Base-by-base conservation (phyloP, 352 stramenopile genomes). In the Plasmopara viticola region DNA sequence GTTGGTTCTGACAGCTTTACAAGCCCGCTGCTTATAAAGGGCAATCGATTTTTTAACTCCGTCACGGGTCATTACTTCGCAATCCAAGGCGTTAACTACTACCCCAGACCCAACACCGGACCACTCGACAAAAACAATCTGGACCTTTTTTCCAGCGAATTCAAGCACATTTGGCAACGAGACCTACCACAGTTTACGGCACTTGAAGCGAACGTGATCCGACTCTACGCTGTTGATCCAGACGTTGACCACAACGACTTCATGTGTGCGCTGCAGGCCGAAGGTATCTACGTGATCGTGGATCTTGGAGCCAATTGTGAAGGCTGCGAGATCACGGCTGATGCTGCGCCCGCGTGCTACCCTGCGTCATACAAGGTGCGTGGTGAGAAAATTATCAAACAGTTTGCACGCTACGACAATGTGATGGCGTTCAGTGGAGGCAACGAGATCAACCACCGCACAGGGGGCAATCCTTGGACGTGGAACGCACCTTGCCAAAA, bases 401-500 rank as follows among this genome's bases (percentile, higher is more conserved):
- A 82, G 37, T 95, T 95, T 60, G 49, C 82, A 17, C 81, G 86
- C 56, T 95, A 87, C 57, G 68, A 78, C 63, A 95, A 95, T 54
- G 73, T 87, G 8, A 56, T 95, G 31, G 77, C 59, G n/a, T 88
- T 88, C 57, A 84, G 70, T 18, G 77, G 62, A 9, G 83, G 81
- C 38, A 94, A 95, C 60, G 84, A 95, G 64, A 74, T 91, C 34
- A 93, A 90, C 64, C 70, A 92, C 59, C 69, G 66, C 57, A 74
- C 71, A 5, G 53, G 48, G 20, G 72, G 65, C 14, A 72, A 75
- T 13, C 46, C 53, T 1, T 62, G 69, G 47, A 61, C 75, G 30
- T 72, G 58, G 57, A 91, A 94, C 60, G 78, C 76, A 25, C 72
- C 86, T 30, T 95, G 86, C 59, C 82, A 94, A 50, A 95, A 95